A percentile compares a stretch with the other conserved stretches of the same genome.
Evolutionary conservation across 108 stramenopile species (phyloP).

Genomic region (Aurantiochytrium sp.): DNA sequence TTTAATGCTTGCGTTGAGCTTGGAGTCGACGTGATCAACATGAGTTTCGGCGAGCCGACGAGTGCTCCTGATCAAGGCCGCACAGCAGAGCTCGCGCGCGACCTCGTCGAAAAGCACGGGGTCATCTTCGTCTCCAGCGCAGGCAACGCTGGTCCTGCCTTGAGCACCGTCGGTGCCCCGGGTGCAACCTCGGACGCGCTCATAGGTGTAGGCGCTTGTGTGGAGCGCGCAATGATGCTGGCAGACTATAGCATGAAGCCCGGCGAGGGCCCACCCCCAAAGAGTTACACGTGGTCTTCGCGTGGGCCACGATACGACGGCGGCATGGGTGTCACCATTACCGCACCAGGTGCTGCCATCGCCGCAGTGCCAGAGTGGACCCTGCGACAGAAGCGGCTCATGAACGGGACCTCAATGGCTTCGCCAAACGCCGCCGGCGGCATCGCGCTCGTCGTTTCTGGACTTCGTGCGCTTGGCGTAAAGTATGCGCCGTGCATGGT

Average conservation of each 20-base stretch:
- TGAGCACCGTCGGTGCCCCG: conserved; percentile 72
- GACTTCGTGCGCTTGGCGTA: conserved; percentile 56
- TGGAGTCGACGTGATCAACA: conserved; percentile 73
- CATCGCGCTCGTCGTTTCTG: conserved; percentile 68
- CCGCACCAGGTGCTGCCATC: conserved; percentile 83
- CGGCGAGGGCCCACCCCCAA: neutral
- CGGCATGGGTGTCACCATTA: conserved; percentile 57
- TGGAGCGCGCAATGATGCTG: conserved; percentile 63
- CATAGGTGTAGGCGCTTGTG: conserved; percentile 71
- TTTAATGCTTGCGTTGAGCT: conserved; percentile 62
- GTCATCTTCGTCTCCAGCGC: conserved; percentile 66
- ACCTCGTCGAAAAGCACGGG: conserved; percentile 61
- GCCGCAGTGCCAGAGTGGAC: conserved; percentile 70
- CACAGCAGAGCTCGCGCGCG: conserved; percentile 55
- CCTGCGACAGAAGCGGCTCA: conserved; percentile 64
- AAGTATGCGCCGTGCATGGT: conserved; percentile 49
- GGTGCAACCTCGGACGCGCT: conserved; percentile 58
- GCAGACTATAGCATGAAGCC: conserved; percentile 48
- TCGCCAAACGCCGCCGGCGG: conserved; percentile 70
- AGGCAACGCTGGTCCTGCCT: conserved; percentile 82
- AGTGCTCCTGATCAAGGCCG: conserved; percentile 55
- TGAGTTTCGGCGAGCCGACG: conserved; percentile 75
- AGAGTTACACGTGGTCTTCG: conserved; percentile 65
- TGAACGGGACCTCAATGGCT: conserved; percentile 72
- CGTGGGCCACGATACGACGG: conserved; percentile 78